Evolutionary conservation across 164 flowering plant species (phyloP), one percentile per base, ranked within the genome.

Genomic region (Macadamia tetraphylla): DNA sequence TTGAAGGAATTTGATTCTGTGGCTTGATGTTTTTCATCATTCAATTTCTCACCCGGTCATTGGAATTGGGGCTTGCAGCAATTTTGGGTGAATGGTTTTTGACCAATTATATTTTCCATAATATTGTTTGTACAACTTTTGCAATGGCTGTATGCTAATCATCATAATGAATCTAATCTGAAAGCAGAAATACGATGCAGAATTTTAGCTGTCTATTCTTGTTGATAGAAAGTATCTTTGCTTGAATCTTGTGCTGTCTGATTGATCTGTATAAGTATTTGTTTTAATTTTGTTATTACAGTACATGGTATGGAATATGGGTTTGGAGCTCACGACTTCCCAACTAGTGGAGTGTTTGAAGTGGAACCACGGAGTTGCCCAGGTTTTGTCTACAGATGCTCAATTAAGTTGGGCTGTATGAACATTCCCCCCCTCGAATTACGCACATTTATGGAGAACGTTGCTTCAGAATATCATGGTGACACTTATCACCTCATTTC

Each of bases 291-390:
- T 73, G 29, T 76, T 53, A 59, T 44, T 48, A 66, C 90, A 91
- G 97, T 89, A 58, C 82, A 89, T 73, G 93, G 93, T 31, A 81
- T 81, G 84, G 97, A 91, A 70, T 91, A 87, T 74, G 95, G 95
- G 40, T 91, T 85, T 80, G 97, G 97, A 71, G 97, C 97, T 1
- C 97, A 91, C 70, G 97, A 89, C 53, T 89, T 74, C 67, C 86
- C 97, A 6, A 82, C 82, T 2, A 91, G 97, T 80, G 97, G 97
- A 68, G 93, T 91, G 48, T 91, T 91, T 77, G 93, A 89, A 80
- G 97, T 91, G 49, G 92, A 89, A 65, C 97, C 97, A 42, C 85
- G 66, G 81, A 78, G 73, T 64, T 91, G 97, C 77, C 97, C 97
- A 3, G 97, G 95, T 57, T 91, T 86, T 71, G 72, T 84, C 18